phyloP scores from a whole-genome alignment of 2,329 filamentous ascomycete species.

The Proliferodiscus dingleyae region DNA sequence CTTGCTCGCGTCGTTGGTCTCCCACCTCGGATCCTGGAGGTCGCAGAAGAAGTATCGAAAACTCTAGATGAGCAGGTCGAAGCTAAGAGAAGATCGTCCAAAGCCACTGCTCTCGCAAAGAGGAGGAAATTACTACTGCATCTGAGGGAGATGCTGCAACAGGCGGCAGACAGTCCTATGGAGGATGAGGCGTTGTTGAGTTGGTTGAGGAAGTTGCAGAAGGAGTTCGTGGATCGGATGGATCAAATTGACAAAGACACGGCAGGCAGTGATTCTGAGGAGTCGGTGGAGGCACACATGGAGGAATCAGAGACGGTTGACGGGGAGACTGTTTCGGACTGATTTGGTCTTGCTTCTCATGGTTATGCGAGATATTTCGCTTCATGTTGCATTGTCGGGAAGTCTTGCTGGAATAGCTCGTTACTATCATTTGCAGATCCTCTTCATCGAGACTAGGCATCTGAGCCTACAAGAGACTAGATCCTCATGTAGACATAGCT shows the following conservation, averaged over 20 bases:
- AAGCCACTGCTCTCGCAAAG: constrained; percentile 53
- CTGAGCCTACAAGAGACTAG: no score
- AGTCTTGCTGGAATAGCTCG: no score
- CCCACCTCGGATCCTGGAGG: constrained; percentile 60
- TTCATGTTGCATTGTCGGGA: no score
- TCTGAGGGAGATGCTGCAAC: constrained; percentile 65
- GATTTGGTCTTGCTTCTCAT: no score
- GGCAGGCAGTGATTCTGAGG: constrained; percentile 12
- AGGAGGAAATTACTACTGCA: constrained; percentile 69
- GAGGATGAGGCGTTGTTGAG: constrained; percentile 55
- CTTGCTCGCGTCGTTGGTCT: constrained; percentile 72
- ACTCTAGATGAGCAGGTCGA: constrained; percentile 55
- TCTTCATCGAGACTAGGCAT: no score
- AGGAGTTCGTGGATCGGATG: constrained; percentile 72
- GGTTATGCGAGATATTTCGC: no score
- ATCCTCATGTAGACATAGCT: no score
- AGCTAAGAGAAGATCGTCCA: constrained; percentile 53
- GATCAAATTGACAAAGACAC: constrained; percentile 47
- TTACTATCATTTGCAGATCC: no score
- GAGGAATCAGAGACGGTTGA: constrained; percentile 5
- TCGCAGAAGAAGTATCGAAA: constrained; percentile 62
- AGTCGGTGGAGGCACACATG: constrained; percentile 3
- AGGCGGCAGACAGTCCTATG: constrained; percentile 62
- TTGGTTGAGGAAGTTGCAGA: constrained; percentile 65
- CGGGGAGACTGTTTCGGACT: background rate